phyloP scores from a whole-genome alignment of 1,284 basidiomycete species.

The Cryptococcus amylolentus region DNA sequence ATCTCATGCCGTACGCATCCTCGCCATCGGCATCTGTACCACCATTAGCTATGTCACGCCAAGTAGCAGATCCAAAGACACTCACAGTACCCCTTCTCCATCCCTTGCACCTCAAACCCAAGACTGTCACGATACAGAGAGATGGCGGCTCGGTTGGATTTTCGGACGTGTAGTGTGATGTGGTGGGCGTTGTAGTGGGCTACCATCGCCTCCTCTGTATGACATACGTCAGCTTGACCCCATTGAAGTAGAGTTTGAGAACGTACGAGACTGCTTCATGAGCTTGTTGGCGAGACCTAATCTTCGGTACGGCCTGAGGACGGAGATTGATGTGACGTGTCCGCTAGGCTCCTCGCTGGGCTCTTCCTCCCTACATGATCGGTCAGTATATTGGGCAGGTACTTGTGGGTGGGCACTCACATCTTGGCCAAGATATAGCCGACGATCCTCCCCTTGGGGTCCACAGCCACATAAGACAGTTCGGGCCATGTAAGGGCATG shows the following conservation, averaged over 20 bases:
- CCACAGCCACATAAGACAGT: slow-evolving; percentile 89
- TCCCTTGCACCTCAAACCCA: slow-evolving; percentile 70
- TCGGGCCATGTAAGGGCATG: slow-evolving; percentile 89
- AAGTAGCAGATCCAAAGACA: slow-evolving; percentile 18
- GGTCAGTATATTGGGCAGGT: background rate
- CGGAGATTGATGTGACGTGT: slow-evolving; percentile 88
- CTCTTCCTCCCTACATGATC: slow-evolving; percentile 65
- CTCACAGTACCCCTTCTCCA: slow-evolving; percentile 81
- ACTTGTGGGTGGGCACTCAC: slow-evolving; percentile 51
- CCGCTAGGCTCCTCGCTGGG: slow-evolving; percentile 62
- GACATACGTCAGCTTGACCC: background rate
- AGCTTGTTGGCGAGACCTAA: slow-evolving; percentile 81
- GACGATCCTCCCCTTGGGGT: slow-evolving; percentile 64
- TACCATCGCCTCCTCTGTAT: slow-evolving; percentile 78
- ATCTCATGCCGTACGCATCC: slow-evolving; percentile 84
- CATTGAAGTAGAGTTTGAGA: background rate
- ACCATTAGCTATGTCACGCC: background rate
- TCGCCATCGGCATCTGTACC: slow-evolving; percentile 80
- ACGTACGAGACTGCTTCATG: slow-evolving; percentile 79
- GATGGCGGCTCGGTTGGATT: slow-evolving; percentile 79
- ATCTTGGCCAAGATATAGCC: slow-evolving; percentile 86
- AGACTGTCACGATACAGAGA: slow-evolving; percentile 76
- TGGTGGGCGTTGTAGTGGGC: slow-evolving; percentile 70
- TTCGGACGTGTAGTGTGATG: slow-evolving; percentile 80
- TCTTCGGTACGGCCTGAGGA: slow-evolving; percentile 76